These are phyloP conservation scores for Eucalyptus lansdowneana DNA, from an alignment of 345 rosid species.

Conservation along the genomic window DNA sequence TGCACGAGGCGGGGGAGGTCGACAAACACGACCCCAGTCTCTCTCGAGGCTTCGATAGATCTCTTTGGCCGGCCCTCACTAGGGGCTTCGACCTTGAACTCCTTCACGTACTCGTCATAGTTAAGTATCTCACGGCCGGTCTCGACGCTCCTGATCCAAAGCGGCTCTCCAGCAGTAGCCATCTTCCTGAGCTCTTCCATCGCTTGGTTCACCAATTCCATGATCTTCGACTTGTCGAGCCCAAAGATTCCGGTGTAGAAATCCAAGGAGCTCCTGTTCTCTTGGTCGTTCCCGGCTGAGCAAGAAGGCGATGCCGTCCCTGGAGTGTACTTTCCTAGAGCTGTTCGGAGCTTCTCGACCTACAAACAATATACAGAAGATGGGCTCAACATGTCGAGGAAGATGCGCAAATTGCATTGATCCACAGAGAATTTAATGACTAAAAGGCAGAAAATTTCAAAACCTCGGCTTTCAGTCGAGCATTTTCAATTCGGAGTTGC, in stretches of 20 bases:
- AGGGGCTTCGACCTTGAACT: slow-evolving; percentile 40
- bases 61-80: slow-evolving; percentile 27
- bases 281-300: slow-evolving; percentile 53
- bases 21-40: slow-evolving; percentile 57
- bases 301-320: slow-evolving; percentile 46
- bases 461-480: slow-evolving; percentile 84
- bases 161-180: slow-evolving; percentile 69
- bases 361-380: not conserved
- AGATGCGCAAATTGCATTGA: not conserved
- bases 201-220: slow-evolving; percentile 68
- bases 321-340: slow-evolving; percentile 39
- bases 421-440: not conserved
- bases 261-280: slow-evolving; percentile 60
- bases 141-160: slow-evolving; percentile 90
- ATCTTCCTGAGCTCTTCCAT: slow-evolving; percentile 70
- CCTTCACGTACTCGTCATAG: slow-evolving; percentile 81
- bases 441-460: not conserved
- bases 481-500: slow-evolving; percentile 70
- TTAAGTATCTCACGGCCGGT: slow-evolving; percentile 91
- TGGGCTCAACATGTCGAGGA: not conserved
- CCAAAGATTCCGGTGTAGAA: slow-evolving; percentile 71
- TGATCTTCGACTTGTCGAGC: slow-evolving; percentile 61
- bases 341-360: slow-evolving; percentile 70
- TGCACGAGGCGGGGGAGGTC: slow-evolving; percentile 78
- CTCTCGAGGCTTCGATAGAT: slow-evolving; percentile 88